Percentiles rank a stretch among this genome's conserved stretches.
Evolutionary conservation across 768 basidiomycete species (phyloP).

Genomic region (Sarcomyxa edulis): DNA sequence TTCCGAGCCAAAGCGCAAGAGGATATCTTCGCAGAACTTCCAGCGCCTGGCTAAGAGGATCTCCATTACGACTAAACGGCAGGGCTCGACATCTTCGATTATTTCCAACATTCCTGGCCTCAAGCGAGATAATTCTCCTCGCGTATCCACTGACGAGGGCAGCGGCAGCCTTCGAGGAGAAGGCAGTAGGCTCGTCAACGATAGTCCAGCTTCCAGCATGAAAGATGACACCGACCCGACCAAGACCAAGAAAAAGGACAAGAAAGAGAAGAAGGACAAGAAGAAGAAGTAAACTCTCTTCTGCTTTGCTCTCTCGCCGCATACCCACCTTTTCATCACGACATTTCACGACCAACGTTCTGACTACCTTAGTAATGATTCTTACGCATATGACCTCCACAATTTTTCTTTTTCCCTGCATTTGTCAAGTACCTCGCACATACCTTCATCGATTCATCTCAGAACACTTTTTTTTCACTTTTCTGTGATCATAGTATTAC

Average conservation of each 20-base stretch:
- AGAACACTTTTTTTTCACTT: too few species aligned
- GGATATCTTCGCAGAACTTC: slow-evolving; percentile 84
- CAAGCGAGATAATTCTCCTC: slow-evolving; percentile 43
- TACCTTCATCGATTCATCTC: too few species aligned
- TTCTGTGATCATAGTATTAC: too few species aligned
- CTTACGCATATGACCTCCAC: slow-evolving; percentile 4
- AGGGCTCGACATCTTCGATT: slow-evolving; percentile 46
- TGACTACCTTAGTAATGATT: slow-evolving; percentile 15
- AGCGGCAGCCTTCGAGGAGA: slow-evolving; percentile 35
- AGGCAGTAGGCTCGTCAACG: slow-evolving; percentile 37
- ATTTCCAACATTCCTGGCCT: slow-evolving; percentile 46
- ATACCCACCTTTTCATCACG: too few species aligned
- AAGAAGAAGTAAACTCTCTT: slow-evolving; percentile 36
- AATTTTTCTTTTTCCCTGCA: slow-evolving; percentile 2
- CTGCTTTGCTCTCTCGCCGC: slow-evolving; percentile 6
- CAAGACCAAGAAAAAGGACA: slow-evolving; percentile 49
- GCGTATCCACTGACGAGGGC: slow-evolving; percentile 41
- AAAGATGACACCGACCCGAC: slow-evolving; percentile 42
- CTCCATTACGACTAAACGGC: slow-evolving; percentile 57
- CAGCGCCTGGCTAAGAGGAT: slow-evolving; percentile 73
- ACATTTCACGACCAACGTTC: slow-evolving; percentile 12
- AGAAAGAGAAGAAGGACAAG: slow-evolving; percentile 59
- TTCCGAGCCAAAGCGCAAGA: slow-evolving; percentile 71
- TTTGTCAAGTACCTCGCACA: too few species aligned
- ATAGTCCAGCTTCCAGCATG: slow-evolving; percentile 55